Conservation (phyloP, 148 eudicot genomes). For the Camellia sinensis region DNA sequence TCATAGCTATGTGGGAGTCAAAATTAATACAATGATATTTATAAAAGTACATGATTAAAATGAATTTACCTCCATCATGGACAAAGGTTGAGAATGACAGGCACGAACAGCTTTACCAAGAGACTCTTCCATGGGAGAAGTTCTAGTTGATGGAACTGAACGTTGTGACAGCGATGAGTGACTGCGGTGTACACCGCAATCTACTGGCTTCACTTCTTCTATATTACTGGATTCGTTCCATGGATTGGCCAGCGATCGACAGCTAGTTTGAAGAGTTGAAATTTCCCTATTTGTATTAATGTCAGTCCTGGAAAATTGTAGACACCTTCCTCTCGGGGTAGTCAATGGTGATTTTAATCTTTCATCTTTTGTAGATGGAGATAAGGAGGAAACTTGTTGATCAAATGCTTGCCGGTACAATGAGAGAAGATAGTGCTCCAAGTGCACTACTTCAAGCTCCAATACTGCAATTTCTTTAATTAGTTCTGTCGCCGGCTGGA, state of each 20-base stretch:
- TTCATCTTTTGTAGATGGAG: constrained; percentile 55
- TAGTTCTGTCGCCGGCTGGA: constrained; percentile 91
- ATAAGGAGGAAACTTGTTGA: constrained; percentile 59
- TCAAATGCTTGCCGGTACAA: constrained; percentile 89
- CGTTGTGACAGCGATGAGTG: constrained; percentile 73
- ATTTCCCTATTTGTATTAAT: constrained; percentile 30
- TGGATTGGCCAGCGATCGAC: constrained; percentile 28
- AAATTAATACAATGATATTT: neutral
- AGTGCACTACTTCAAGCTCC: constrained; percentile 81
- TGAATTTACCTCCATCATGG: constrained; percentile 39
- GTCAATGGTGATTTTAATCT: constrained; percentile 37
- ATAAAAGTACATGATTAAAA: neutral
- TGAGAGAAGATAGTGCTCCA: constrained; percentile 92
- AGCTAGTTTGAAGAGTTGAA: constrained; percentile 25
- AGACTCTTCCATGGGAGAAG: constrained; percentile 40
- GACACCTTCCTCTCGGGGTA: constrained; percentile 53
- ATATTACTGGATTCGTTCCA: constrained; percentile 27
- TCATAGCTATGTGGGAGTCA: neutral
- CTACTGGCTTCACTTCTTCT: constrained; percentile 44
- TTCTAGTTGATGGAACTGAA: constrained; percentile 37
- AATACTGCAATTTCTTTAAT: constrained; percentile 85
- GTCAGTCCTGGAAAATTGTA: constrained; percentile 47
- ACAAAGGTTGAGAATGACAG: constrained; percentile 92
- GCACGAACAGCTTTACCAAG: constrained; percentile 35
- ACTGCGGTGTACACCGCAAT: constrained; percentile 67